Conservation (phyloP, 1,284 basidiomycete genomes). For the Gymnopus androsaceus region DNA sequence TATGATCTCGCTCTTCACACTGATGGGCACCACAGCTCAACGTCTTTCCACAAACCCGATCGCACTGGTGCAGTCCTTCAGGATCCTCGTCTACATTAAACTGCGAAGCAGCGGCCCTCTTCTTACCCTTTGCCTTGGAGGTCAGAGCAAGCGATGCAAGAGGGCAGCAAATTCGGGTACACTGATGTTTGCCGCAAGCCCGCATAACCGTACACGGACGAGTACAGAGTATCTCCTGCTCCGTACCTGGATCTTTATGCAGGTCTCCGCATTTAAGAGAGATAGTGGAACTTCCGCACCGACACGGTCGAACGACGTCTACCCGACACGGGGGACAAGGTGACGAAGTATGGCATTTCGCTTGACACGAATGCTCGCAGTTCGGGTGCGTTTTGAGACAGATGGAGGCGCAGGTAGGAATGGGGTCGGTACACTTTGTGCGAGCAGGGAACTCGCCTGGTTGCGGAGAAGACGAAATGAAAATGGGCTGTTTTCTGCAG, state of each 20-base stretch:
- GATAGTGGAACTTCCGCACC: constrained; percentile 73
- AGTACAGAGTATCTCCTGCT: constrained; percentile 65
- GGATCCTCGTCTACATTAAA: constrained; percentile 38
- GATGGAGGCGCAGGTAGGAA: constrained; percentile 74
- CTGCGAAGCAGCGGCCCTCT: constrained; percentile 38
- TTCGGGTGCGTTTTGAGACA: constrained; percentile 67
- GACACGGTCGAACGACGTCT: constrained; percentile 70
- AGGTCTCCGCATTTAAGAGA: constrained; percentile 51
- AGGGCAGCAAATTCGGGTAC: constrained; percentile 83
- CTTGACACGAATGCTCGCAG: constrained; percentile 71
- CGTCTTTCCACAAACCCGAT: constrained; percentile 73
- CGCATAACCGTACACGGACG: constrained; percentile 74
- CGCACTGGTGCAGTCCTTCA: constrained; percentile 75
- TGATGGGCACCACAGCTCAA: constrained; percentile 75
- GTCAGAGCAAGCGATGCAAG: constrained; percentile 61
- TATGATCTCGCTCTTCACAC: constrained; percentile 82
- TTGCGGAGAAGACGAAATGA: constrained; percentile 30
- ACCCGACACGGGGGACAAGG: constrained; percentile 77
- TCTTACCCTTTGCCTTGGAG: constrained; percentile 64
- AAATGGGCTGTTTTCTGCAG: constrained; percentile 71
- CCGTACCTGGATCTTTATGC: constrained; percentile 13
- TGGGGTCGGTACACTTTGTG: constrained; percentile 65
- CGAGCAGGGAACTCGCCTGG: constrained; percentile 49
- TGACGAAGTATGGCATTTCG: constrained; percentile 54
- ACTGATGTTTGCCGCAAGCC: constrained; percentile 82